phyloP scores from a whole-genome alignment of 768 basidiomycete species.

The Asterophora lycoperdoides region DNA sequence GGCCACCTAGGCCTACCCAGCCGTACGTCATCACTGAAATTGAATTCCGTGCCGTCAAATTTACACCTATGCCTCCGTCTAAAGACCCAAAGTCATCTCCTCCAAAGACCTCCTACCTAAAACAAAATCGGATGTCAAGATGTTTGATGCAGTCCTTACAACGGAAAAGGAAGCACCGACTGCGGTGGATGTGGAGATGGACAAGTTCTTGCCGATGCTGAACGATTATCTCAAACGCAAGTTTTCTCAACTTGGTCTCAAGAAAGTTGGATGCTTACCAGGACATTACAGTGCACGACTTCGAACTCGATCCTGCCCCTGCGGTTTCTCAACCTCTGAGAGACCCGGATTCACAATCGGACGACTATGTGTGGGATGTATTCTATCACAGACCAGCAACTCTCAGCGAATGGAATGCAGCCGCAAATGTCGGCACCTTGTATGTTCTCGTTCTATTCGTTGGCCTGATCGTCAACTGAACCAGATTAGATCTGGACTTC shows the following conservation, averaged over 20 bases:
- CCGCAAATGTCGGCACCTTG: constrained; percentile 59
- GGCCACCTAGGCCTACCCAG: constrained; percentile 26
- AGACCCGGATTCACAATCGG: constrained; percentile 14
- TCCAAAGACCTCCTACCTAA: constrained; percentile 42
- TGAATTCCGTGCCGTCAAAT: not conserved
- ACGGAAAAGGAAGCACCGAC: constrained; percentile 23
- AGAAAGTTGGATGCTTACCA: not conserved
- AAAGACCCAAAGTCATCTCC: constrained; percentile 54
- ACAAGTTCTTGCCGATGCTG: constrained; percentile 74
- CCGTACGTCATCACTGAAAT: constrained; percentile 30
- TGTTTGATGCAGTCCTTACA: constrained; percentile 69
- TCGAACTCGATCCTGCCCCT: constrained; percentile 12
- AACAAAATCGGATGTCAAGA: constrained; percentile 44
- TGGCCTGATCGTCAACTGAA: not conserved
- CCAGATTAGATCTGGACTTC: constrained; percentile 54
- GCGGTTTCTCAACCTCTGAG: not conserved
- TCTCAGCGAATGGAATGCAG: constrained; percentile 55
- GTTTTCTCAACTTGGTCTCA: constrained; percentile 14
- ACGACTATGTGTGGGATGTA: constrained; percentile 82
- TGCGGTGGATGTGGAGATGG: constrained; percentile 57
- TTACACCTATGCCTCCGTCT: not conserved
- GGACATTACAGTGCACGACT: constrained; percentile 26
- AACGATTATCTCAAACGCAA: constrained; percentile 66
- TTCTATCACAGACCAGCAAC: constrained; percentile 70
- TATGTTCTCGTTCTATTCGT: constrained; percentile 30